These are phyloP conservation scores for Pseudopyricularia cyperi DNA, from an alignment of 2,329 filamentous ascomycete species.

Conservation along the genomic window DNA sequence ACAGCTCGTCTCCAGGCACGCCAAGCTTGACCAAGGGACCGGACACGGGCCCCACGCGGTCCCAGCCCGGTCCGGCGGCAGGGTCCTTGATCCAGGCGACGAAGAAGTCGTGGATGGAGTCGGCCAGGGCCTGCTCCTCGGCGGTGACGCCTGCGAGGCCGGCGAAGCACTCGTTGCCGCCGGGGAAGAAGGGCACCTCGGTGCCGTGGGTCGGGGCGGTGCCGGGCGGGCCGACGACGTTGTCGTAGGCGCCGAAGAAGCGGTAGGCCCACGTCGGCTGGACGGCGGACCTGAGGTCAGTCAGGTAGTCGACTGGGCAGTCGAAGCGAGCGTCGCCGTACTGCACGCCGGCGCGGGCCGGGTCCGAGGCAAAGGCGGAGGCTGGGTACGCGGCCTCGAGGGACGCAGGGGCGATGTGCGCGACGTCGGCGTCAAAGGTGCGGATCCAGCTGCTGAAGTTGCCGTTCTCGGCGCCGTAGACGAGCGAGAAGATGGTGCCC, in stretches of 20 bases:
- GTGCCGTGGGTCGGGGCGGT: not conserved
- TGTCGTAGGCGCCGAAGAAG: not conserved
- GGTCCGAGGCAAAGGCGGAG: not conserved
- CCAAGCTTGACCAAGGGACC: not conserved
- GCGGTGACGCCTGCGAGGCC: not conserved
- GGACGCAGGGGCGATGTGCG: not conserved
- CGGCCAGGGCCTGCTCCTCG: not conserved
- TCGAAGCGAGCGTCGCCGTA: slow-evolving; percentile 1
- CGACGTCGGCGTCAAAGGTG: slow-evolving; percentile 1
- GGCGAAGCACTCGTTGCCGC: not conserved
- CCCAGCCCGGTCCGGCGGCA: not conserved
- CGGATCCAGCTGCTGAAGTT: not conserved
- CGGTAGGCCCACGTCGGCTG: not conserved
- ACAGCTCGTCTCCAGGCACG: not conserved
- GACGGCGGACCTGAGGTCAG: not conserved
- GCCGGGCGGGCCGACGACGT: slow-evolving; percentile 1
- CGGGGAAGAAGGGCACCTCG: slow-evolving; percentile 1
- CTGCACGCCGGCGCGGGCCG: not conserved
- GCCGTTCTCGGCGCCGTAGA: slow-evolving; percentile 1
- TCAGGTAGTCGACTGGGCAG: slow-evolving; percentile 1
- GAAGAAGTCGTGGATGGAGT: not conserved
- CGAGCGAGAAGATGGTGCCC: slow-evolving; percentile 2
- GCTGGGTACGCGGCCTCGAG: slow-evolving; percentile 1
- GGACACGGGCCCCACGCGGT: not conserved
- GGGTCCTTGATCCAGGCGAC: slow-evolving; percentile 1